phyloP scores from a whole-genome alignment of 2,329 filamentous ascomycete species.

The Monosporascus ibericus region DNA sequence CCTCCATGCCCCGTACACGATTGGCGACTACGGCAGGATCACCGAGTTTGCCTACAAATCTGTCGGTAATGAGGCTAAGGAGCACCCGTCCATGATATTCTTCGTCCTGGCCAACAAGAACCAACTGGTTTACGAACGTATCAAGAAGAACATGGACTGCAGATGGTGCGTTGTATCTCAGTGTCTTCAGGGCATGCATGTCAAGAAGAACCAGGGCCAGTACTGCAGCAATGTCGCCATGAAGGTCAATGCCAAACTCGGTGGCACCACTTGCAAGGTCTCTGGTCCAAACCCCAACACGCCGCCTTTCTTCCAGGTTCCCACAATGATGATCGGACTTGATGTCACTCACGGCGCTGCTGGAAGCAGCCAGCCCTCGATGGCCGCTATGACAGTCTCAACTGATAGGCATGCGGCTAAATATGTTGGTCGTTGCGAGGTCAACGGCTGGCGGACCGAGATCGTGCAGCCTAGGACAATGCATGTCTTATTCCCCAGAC shows the following conservation, averaged over 20 bases:
- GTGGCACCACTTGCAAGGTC: conserved; percentile 63
- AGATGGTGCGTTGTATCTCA: conserved; percentile 80
- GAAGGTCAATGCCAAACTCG: conserved; percentile 96
- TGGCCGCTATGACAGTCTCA: conserved; percentile 82
- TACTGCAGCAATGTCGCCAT: conserved; percentile 92
- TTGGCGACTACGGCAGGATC: conserved; percentile 43
- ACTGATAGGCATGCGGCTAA: conserved; percentile 64
- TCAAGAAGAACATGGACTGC: conserved; percentile 88
- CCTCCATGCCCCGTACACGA: conserved; percentile 26
- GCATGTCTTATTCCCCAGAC: conserved; percentile 55
- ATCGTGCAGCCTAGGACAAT: conserved; percentile 67
- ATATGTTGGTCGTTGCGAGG: conserved; percentile 74
- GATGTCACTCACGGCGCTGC: conserved; percentile 83
- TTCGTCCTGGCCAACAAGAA: conserved; percentile 71
- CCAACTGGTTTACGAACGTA: conserved; percentile 65
- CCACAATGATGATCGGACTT: conserved; percentile 81
- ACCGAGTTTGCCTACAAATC: conserved; percentile 49
- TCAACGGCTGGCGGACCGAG: conserved; percentile 77
- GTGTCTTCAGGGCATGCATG: conserved; percentile 67
- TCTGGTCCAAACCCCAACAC: conserved; percentile 27
- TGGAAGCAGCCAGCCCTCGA: conserved; percentile 61
- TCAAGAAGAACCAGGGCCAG: conserved; percentile 64
- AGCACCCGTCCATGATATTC: conserved; percentile 69
- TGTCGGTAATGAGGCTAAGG: conserved; percentile 46
- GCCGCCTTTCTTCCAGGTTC: conserved; percentile 36